phyloP scores from a whole-genome alignment of 1,139 yeast species.

The Sugiyamaella xylanicola region DNA sequence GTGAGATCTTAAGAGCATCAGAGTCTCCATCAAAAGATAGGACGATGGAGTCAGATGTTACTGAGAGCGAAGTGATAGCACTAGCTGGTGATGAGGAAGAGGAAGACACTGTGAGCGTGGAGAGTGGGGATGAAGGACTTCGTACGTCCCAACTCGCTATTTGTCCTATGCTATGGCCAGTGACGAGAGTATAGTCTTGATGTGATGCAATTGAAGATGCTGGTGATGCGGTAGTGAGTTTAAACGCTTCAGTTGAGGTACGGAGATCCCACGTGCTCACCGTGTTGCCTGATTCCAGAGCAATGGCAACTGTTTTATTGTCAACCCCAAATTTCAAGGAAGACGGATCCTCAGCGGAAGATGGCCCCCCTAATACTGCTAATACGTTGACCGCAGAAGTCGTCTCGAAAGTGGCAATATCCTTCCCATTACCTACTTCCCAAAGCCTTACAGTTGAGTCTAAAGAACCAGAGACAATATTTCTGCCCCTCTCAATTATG shows the following conservation, averaged over 20 bases:
- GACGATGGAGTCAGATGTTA: conserved; percentile 1
- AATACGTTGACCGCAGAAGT: conserved; percentile 24
- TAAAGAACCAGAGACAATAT: conserved; percentile 48
- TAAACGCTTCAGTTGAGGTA: not conserved
- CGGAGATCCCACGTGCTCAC: conserved; percentile 24
- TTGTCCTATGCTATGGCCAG: conserved; percentile 22
- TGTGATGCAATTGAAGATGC: conserved; percentile 12
- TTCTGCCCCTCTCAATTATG: conserved; percentile 62
- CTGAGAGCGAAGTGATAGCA: conserved; percentile 2
- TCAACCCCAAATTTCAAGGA: conserved; percentile 44
- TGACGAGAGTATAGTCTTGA: conserved; percentile 32
- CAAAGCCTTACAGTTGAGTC: conserved; percentile 62
- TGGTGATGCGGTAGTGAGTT: conserved; percentile 6
- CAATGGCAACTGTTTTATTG: conserved; percentile 46
- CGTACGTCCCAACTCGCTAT: conserved; percentile 23
- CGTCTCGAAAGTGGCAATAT: conserved; percentile 45
- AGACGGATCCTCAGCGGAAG: conserved; percentile 16
- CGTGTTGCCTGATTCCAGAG: conserved; percentile 50
- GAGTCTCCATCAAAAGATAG: conserved; percentile 6
- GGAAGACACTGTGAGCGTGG: not conserved
- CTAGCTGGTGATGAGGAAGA: not conserved
- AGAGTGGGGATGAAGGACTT: conserved; percentile 12
- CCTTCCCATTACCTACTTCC: conserved; percentile 64
- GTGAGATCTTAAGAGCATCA: conserved; percentile 2
- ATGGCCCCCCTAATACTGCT: conserved; percentile 18